phyloP scores from a whole-genome alignment of 2,329 filamentous ascomycete genomes.

The Botrytis squamosa region DNA sequence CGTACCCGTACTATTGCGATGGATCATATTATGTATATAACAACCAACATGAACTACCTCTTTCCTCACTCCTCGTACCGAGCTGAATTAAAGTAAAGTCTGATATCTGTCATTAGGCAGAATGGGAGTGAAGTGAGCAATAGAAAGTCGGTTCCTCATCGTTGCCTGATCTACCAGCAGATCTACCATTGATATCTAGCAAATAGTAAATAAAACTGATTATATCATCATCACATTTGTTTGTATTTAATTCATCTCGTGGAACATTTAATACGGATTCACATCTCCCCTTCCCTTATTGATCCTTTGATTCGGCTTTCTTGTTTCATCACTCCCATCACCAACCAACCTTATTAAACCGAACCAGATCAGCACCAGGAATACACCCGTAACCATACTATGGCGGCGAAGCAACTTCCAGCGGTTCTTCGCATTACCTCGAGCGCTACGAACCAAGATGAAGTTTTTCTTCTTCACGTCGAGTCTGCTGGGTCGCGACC shows the following conservation, averaged over 20 bases:
- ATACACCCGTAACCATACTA: constrained; percentile 6
- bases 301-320: background rate
- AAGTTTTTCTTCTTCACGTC: constrained; percentile 62
- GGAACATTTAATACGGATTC: background rate
- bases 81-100: background rate
- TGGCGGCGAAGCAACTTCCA: constrained; percentile 28
- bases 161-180: constrained; percentile 1
- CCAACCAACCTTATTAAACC: background rate
- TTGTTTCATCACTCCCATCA: constrained; percentile 19
- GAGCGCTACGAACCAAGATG: constrained; percentile 38
- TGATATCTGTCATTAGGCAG: background rate
- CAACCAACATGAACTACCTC: background rate
- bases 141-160: background rate
- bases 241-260: background rate
- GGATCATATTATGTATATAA: background rate
- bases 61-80: background rate
- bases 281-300: background rate
- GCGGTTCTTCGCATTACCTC: constrained; percentile 55
- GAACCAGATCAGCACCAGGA: background rate
- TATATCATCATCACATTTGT: background rate
- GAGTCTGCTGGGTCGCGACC: constrained; percentile 48
- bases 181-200: background rate
- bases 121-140: background rate
- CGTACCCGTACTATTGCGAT: background rate
- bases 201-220: background rate